A percentile compares a stretch with the other conserved stretches of the same genome.
phyloP scores from a whole-genome alignment of 2,329 filamentous ascomycete species.

The Gnomoniopsis sp. region DNA sequence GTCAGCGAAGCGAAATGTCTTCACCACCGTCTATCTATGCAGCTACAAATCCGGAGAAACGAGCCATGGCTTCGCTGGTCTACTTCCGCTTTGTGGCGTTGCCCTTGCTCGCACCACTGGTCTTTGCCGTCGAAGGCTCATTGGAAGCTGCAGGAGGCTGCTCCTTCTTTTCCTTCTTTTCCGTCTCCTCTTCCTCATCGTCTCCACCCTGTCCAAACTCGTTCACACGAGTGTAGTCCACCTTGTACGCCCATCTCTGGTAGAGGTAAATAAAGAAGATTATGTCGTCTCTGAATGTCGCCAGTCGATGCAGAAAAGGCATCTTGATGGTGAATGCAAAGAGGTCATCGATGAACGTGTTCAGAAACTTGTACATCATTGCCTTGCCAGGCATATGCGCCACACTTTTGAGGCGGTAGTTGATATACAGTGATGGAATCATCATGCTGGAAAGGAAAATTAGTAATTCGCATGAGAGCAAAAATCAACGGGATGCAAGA shows the following conservation, averaged over 20 bases:
- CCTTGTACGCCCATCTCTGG: conserved; percentile 87
- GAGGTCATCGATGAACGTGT: conserved; percentile 97
- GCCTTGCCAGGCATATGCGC: conserved; percentile 96
- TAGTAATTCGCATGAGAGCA: no score
- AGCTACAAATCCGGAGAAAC: neutral
- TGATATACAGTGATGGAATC: conserved; percentile 96
- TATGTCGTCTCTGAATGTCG: conserved; percentile 89
- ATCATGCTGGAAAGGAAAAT: conserved; percentile 61
- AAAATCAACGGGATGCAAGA: no score
- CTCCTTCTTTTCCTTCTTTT: conserved; percentile 37
- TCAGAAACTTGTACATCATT: conserved; percentile 97
- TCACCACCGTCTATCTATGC: neutral
- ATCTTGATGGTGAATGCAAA: conserved; percentile 99
- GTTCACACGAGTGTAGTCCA: conserved; percentile 90
- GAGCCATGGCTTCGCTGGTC: neutral
- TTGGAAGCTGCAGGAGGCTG: conserved; percentile 25
- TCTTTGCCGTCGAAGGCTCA: conserved; percentile 29
- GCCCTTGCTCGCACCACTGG: conserved; percentile 48
- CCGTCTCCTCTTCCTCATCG: conserved; percentile 61
- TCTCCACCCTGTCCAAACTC: conserved; percentile 99
- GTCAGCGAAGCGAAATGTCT: neutral
- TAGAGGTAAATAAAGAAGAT: conserved; percentile 99
- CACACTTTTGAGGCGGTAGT: conserved; percentile 92
- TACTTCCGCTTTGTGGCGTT: conserved; percentile 48
- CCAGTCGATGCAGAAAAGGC: conserved; percentile 87